Conservation (phyloP, 371 early-diverging fungal genomes). For the Thermomucor indicae-seudaticae region DNA sequence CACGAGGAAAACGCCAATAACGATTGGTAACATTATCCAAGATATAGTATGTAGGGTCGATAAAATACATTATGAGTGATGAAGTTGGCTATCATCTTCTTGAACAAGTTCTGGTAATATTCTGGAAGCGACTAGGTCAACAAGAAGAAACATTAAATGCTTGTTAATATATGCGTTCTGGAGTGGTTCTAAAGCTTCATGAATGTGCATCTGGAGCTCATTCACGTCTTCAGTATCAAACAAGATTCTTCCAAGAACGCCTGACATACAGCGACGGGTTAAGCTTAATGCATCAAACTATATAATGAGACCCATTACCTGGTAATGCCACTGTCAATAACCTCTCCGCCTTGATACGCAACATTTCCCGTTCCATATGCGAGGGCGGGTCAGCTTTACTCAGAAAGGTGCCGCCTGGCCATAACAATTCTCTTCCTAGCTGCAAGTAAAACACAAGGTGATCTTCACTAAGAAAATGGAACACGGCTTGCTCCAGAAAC, state of each 20-base stretch:
- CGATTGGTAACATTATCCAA: no score
- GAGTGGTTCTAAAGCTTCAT: slow-evolving; percentile 33
- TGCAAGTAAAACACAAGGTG: slow-evolving; percentile 51
- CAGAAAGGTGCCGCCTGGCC: slow-evolving; percentile 53
- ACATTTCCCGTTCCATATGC: slow-evolving; percentile 25
- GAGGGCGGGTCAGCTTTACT: slow-evolving; percentile 30
- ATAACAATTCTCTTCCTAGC: slow-evolving; percentile 49
- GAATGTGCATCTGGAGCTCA: slow-evolving; percentile 34
- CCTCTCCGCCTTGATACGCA: slow-evolving; percentile 38
- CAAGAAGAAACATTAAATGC: slow-evolving; percentile 35
- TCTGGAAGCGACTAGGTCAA: slow-evolving; percentile 36
- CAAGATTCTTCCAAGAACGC: slow-evolving; percentile 12
- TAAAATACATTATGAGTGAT: no score
- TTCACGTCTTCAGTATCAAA: slow-evolving; percentile 38
- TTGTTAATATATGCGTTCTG: slow-evolving; percentile 46
- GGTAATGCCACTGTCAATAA: slow-evolving; percentile 32
- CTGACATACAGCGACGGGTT: neutral
- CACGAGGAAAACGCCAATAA: no score
- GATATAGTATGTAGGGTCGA: no score
- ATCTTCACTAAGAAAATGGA: slow-evolving; percentile 55
- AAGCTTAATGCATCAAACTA: neutral
- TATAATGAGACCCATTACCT: slow-evolving; percentile 18
- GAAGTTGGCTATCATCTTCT: no score
- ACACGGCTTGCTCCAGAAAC: slow-evolving; percentile 52
- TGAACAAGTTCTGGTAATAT: slow-evolving; percentile 37